Percentiles rank a stretch among this genome's conserved stretches.
Evolutionary conservation across 2,329 filamentous ascomycete species (phyloP).

Genomic region (Geoglossum cookeanum): DNA sequence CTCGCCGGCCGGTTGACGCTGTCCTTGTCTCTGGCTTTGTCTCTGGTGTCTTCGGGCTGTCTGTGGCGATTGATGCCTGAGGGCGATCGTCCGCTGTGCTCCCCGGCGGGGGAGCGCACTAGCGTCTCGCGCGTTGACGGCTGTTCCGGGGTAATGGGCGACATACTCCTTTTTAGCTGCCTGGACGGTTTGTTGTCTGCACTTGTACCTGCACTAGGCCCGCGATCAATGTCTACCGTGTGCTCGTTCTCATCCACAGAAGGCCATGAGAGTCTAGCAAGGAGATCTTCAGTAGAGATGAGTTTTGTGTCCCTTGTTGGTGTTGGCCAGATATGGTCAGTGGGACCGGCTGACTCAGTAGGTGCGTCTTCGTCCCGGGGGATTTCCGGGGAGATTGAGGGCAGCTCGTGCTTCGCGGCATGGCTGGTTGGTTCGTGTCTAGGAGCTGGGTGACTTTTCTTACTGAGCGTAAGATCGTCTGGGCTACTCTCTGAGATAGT

Average conservation of each 20-base stretch:
- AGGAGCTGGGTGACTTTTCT: constrained; percentile 23
- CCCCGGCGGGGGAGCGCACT: not conserved
- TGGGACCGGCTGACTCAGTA: not conserved
- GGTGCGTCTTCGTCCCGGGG: constrained; percentile 14
- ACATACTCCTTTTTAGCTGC: not conserved
- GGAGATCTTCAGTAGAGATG: constrained; percentile 17
- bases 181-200: constrained; percentile 5
- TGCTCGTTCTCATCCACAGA: constrained; percentile 28
- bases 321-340: not conserved
- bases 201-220: constrained; percentile 14
- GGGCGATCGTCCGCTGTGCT: not conserved
- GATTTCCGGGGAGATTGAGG: constrained; percentile 4
- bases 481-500: constrained; percentile 33
- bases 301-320: not conserved
- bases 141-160: not conserved
- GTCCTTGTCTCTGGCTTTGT: constrained; percentile 1
- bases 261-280: constrained; percentile 21
- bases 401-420: constrained; percentile 21
- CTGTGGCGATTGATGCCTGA: not conserved
- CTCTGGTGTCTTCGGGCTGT: not conserved
- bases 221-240: constrained; percentile 24
- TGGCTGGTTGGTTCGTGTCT: constrained; percentile 25
- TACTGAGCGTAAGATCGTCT: constrained; percentile 21
- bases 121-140: not conserved
- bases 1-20: constrained; percentile 18